Conservation (phyloP, 1,139 yeast species). For the Suhomyces wounanorum region DNA sequence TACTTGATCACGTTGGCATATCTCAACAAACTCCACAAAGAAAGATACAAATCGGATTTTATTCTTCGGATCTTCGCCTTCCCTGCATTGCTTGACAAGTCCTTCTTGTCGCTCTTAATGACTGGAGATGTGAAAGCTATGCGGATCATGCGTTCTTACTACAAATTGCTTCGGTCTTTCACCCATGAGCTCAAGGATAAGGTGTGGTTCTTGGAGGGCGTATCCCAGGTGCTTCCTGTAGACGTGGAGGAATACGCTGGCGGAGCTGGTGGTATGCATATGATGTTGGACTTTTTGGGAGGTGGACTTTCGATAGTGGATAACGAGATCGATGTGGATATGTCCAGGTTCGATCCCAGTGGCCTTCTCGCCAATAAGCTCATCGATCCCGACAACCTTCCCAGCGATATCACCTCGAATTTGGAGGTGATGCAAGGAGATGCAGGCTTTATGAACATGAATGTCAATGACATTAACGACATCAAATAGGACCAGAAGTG, state of each 20-base stretch:
- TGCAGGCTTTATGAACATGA: slow-evolving; percentile 37
- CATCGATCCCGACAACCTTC: slow-evolving; percentile 55
- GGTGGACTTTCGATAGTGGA: slow-evolving; percentile 61
- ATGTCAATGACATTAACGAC: slow-evolving; percentile 13
- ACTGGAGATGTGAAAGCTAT: slow-evolving; percentile 84
- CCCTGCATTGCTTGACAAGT: slow-evolving; percentile 86
- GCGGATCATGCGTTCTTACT: slow-evolving; percentile 87
- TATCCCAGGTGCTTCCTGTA: slow-evolving; percentile 78
- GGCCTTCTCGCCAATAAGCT: slow-evolving; percentile 44
- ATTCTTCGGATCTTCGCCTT: slow-evolving; percentile 87
- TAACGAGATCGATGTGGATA: slow-evolving; percentile 40
- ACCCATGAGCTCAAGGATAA: slow-evolving; percentile 85
- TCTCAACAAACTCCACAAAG: slow-evolving; percentile 79
- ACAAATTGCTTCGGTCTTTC: slow-evolving; percentile 75
- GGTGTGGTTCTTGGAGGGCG: slow-evolving; percentile 95
- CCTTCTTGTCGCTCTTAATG: slow-evolving; percentile 72
- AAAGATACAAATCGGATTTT: slow-evolving; percentile 81
- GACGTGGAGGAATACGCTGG: slow-evolving; percentile 84
- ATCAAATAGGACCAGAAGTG: slow-evolving; percentile 11
- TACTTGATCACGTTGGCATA: slow-evolving; percentile 84
- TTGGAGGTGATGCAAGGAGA: slow-evolving; percentile 52
- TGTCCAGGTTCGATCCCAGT: slow-evolving; percentile 48
- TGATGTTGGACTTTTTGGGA: slow-evolving; percentile 85
- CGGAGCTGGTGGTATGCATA: slow-evolving; percentile 84
- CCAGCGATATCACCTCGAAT: slow-evolving; percentile 55